Percentiles rank a stretch among this genome's conserved stretches.
phyloP scores from a whole-genome alignment of 2,329 filamentous ascomycete species.

The Gliomastix tumulicola region DNA sequence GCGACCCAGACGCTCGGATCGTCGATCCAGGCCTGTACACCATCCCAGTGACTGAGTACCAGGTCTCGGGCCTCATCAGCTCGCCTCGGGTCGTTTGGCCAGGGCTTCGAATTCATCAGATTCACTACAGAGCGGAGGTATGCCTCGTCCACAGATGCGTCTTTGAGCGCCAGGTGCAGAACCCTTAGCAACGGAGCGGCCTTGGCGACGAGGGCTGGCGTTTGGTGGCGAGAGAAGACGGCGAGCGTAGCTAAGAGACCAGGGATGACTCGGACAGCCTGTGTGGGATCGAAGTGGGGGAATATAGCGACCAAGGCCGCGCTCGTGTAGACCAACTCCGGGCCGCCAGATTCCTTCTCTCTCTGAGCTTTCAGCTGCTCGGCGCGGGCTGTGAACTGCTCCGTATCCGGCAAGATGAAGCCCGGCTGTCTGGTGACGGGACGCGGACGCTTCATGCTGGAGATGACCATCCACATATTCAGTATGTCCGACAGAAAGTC shows the following conservation, averaged over 20 bases:
- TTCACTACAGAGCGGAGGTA: slow-evolving; percentile 12
- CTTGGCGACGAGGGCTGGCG: slow-evolving; percentile 14
- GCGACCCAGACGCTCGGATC: not conserved
- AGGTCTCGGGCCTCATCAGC: no score
- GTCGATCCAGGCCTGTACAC: not conserved
- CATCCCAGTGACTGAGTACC: no score
- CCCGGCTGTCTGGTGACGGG: no score
- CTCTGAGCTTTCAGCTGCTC: no score
- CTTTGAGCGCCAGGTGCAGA: slow-evolving; percentile 12
- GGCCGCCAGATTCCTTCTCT: no score
- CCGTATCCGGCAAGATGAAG: no score
- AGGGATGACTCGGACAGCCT: slow-evolving; percentile 17
- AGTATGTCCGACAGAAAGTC: slow-evolving; percentile 19
- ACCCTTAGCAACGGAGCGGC: slow-evolving; percentile 20
- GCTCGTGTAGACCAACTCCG: no score
- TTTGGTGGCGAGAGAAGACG: no score
- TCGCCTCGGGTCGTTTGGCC: no score
- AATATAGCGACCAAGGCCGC: slow-evolving; percentile 20
- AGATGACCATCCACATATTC: slow-evolving; percentile 27
- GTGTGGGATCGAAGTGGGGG: slow-evolving; percentile 15
- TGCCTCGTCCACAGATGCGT: slow-evolving; percentile 7
- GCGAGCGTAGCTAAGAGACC: slow-evolving; percentile 22
- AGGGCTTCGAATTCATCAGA: no score
- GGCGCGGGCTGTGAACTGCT: no score
- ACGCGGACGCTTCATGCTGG: slow-evolving; percentile 22